Evolutionary conservation across 495 filamentous ascomycete genomes (phyloP).

Genomic region (Usnea hakonensis): DNA sequence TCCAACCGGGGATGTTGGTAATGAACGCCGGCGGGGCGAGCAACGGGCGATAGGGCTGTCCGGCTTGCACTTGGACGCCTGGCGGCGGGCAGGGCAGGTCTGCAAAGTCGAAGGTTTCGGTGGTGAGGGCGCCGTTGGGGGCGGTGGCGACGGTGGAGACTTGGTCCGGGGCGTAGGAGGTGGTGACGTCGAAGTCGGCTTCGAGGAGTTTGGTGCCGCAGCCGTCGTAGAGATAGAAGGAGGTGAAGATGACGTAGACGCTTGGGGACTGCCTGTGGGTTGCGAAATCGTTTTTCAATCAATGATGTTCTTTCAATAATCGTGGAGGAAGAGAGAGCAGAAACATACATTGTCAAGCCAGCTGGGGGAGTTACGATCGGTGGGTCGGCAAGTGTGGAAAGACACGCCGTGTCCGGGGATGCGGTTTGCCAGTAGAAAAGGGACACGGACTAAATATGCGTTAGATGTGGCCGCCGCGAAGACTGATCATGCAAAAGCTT

Average conservation of each 20-base stretch:
- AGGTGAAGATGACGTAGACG: background rate
- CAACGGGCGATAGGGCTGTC: background rate
- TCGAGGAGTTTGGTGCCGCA: background rate
- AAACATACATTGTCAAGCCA: background rate
- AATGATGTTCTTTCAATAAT: no score
- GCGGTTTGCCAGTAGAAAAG: background rate
- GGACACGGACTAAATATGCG: background rate
- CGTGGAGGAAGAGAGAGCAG: background rate
- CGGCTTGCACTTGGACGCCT: background rate
- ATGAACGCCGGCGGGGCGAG: background rate
- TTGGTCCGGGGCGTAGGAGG: background rate
- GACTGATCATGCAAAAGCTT: background rate
- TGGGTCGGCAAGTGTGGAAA: background rate
- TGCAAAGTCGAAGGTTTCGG: background rate
- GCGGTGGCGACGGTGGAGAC: background rate
- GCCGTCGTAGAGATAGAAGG: background rate
- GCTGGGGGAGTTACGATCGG: background rate
- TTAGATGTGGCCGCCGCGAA: background rate
- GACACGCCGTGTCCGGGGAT: background rate
- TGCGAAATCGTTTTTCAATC: no score
- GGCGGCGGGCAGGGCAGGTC: background rate
- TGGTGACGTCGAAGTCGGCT: background rate
- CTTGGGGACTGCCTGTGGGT: background rate
- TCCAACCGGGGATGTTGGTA: background rate
- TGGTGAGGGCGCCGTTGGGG: background rate